phyloP scores from a whole-genome alignment of 495 filamentous ascomycete species.

The Ramalina peruviana region DNA sequence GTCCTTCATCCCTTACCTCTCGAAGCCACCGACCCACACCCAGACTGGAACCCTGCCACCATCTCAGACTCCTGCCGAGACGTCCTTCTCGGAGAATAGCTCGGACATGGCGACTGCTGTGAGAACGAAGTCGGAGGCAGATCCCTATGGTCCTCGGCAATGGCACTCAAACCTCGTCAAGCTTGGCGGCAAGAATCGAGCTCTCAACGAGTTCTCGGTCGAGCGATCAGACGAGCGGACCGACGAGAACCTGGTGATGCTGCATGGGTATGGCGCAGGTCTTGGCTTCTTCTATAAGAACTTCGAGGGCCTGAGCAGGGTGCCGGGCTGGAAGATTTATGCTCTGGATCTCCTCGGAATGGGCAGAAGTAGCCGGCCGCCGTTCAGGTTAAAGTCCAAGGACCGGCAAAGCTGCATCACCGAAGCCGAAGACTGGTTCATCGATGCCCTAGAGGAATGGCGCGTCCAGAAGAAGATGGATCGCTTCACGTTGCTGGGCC shows the following conservation, averaged over 20 bases:
- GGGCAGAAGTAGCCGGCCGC: conserved; percentile 75
- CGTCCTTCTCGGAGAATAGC: conserved; percentile 24
- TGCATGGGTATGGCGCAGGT: conserved; percentile 93
- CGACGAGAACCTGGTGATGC: conserved; percentile 82
- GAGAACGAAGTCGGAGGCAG: conserved; percentile 39
- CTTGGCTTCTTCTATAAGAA: conserved; percentile 97
- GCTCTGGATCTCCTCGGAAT: conserved; percentile 89
- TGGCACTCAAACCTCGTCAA: conserved; percentile 79
- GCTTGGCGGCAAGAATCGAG: conserved; percentile 71
- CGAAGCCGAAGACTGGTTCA: conserved; percentile 91
- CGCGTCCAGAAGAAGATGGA: conserved; percentile 76
- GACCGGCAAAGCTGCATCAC: conserved; percentile 66
- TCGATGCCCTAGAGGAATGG: conserved; percentile 95
- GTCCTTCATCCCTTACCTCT: conserved; percentile 69
- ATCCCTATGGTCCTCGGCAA: conserved; percentile 73
- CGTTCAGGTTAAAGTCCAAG: conserved; percentile 72
- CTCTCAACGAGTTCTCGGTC: conserved; percentile 84
- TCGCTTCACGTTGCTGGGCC: conserved; percentile 81
- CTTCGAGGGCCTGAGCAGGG: conserved; percentile 70
- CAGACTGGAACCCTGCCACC: conserved; percentile 44
- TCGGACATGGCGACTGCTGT: conserved; percentile 32
- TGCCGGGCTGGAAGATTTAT: conserved; percentile 75
- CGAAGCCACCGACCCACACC: conserved; percentile 52
- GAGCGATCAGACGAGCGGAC: conserved; percentile 65
- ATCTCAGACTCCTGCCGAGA: conserved; percentile 19